Evolutionary conservation across 2,329 filamentous ascomycete species (phyloP), one percentile per base, ranked within the genome.

Genomic region (Phialemoniopsis sp.): DNA sequence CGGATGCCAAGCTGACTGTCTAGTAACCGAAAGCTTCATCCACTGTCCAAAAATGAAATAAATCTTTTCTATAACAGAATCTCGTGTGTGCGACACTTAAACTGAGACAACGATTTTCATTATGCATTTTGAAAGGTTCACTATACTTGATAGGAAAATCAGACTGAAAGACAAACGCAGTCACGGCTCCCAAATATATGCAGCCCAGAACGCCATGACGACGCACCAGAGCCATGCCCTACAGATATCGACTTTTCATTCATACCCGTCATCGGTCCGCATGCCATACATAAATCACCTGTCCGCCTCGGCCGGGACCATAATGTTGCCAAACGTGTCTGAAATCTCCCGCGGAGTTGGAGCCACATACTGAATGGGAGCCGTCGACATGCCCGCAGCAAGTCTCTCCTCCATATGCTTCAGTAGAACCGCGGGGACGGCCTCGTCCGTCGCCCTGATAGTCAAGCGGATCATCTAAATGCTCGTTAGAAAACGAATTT

Each of bases 401-500:
- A 97, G 71, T 45, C 85, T 78, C 47, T 91, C 87, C 57, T 94
- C 86, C 89, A 98, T 95, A 42, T 87, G 68, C 61, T 88, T 90
- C 54, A 93, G 69, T 41, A 98, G 60, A 15, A 91, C 74, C 2
- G 79, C 75, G 8, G 93, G 89, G 0, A 98, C 88, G 26, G 73
- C 78, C 56, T 97, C 93, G 55, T 97, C 91, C 2, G 93, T 98
- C 6, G 91, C 93, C 46, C 93, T 80, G 52, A 98, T 85, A 0
- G 93, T 98, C 44, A 97, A 73, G 38, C 93, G 90, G 54, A 94
- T 87, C 89, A 96, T 96, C 93, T 96, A 50, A 8, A 45, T 21
- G 4, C 4, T 17, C 34, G 13, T 12, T 19, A 17, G 12, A 16
- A 34, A 3, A 8, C 14, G 14, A 17, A 4, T 1, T 29, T 28